Conservation (phyloP, 257 asterid species). For the Solanum paucissectum region DNA sequence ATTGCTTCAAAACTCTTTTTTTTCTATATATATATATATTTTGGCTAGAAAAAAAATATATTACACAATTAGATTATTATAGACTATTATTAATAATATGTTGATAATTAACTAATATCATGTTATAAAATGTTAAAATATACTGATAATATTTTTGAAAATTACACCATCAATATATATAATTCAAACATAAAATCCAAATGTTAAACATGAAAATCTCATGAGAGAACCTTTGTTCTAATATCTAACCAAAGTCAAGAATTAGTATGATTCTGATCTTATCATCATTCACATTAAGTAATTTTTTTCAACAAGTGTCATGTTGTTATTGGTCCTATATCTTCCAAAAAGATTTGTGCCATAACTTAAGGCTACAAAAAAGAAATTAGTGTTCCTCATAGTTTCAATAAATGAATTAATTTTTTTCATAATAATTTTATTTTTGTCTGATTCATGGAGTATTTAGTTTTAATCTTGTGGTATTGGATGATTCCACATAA, state of each 20-base stretch:
- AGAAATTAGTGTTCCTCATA: neutral
- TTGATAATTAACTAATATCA: neutral
- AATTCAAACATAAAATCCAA: neutral
- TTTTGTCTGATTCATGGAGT: neutral
- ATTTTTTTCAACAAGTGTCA: neutral
- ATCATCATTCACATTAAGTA: neutral
- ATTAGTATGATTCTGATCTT: neutral
- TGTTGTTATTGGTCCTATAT: neutral
- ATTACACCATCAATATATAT: too few species aligned
- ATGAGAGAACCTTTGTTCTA: neutral
- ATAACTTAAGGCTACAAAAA: neutral
- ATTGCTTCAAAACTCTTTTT: neutral
- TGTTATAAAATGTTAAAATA: neutral
- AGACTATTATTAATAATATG: neutral
- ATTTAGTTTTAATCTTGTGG: slow-evolving; percentile 1
- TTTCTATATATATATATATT: too few species aligned
- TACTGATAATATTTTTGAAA: neutral
- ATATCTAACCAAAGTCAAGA: neutral
- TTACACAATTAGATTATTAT: neutral
- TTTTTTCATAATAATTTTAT: neutral
- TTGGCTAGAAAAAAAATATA: neutral
- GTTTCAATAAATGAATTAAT: neutral
- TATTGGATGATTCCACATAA: neutral
- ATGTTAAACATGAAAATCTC: neutral
- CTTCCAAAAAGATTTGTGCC: slow-evolving; percentile 9